Evolutionary conservation across 768 basidiomycete species (phyloP).

Genomic region (Cystofilobasidium bisporidii): DNA sequence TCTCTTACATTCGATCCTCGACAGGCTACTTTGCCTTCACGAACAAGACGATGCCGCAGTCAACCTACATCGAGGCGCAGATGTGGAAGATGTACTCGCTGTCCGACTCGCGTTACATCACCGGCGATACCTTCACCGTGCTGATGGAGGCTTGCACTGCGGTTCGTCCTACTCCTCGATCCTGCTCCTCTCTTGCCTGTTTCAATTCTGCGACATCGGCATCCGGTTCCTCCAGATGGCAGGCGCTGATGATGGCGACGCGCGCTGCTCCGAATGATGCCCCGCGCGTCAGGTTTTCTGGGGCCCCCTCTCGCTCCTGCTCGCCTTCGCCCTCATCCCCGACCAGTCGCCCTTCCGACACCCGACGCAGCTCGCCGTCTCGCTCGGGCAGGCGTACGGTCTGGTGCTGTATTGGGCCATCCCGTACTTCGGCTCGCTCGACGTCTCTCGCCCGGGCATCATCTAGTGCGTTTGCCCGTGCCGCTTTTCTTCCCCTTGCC

Average conservation of each 20-base stretch:
- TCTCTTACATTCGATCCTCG: neutral
- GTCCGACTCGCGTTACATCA: constrained; percentile 25
- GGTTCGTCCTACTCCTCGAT: neutral
- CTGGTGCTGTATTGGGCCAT: constrained; percentile 28
- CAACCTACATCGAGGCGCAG: constrained; percentile 10
- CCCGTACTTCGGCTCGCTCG: constrained; percentile 13
- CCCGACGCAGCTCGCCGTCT: constrained; percentile 23
- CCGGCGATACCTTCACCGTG: constrained; percentile 22
- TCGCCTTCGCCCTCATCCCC: constrained; percentile 24
- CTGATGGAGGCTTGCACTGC: constrained; percentile 28
- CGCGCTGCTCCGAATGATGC: no score
- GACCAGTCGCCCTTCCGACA: constrained; percentile 19
- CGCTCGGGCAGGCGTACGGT: constrained; percentile 26
- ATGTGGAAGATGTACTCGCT: constrained; percentile 30
- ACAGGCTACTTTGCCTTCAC: constrained; percentile 25
- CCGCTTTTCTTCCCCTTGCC: no score
- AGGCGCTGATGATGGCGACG: no score
- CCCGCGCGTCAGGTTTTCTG: constrained; percentile 13
- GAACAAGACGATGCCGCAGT: constrained; percentile 13
- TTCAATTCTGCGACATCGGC: neutral
- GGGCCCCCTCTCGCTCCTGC: constrained; percentile 24
- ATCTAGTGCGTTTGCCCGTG: constrained; percentile 4
- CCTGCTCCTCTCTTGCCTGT: neutral
- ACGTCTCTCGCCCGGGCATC: constrained; percentile 19
- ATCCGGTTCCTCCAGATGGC: no score